phyloP scores from a whole-genome alignment of 805 yeast species.

The Metschnikowia drakensbergensis region DNA sequence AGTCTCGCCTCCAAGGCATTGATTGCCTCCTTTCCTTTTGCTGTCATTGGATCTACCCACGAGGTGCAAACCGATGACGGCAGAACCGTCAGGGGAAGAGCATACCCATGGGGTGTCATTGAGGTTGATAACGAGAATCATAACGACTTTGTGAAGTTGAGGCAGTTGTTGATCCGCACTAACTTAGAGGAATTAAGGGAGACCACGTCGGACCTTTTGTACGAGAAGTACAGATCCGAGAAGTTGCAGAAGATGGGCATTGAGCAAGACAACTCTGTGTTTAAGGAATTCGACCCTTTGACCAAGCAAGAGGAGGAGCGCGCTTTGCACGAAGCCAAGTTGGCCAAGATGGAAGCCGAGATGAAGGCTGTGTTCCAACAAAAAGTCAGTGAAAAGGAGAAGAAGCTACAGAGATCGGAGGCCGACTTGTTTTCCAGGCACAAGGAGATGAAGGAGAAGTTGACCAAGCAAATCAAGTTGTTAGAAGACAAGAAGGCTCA shows the following conservation, averaged over 20 bases:
- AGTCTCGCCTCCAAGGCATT: conserved; percentile 61
- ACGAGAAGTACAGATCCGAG: conserved; percentile 85
- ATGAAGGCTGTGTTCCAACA: conserved; percentile 96
- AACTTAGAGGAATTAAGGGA: conserved; percentile 93
- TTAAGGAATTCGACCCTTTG: conserved; percentile 90
- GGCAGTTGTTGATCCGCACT: conserved; percentile 84
- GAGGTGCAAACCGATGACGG: conserved; percentile 72
- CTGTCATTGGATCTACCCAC: conserved; percentile 85
- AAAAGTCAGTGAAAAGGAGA: conserved; percentile 94
- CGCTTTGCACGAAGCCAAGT: conserved; percentile 86
- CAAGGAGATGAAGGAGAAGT: conserved; percentile 94
- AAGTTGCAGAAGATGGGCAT: conserved; percentile 81
- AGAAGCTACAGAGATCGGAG: conserved; percentile 93
- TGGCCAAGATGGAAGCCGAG: conserved; percentile 91
- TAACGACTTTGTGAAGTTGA: conserved; percentile 84
- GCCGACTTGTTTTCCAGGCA: conserved; percentile 94
- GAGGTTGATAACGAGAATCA: conserved; percentile 94
- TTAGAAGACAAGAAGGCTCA: conserved; percentile 87
- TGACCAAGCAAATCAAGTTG: conserved; percentile 80
- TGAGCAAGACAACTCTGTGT: conserved; percentile 88
- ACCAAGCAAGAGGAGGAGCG: conserved; percentile 92
- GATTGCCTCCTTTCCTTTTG: conserved; percentile 77
- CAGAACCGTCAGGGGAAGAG: conserved; percentile 80
- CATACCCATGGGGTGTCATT: conserved; percentile 95
- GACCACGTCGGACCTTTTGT: conserved; percentile 66